Conservation (phyloP, 768 basidiomycete species). For the Baorangia bicolor region DNA sequence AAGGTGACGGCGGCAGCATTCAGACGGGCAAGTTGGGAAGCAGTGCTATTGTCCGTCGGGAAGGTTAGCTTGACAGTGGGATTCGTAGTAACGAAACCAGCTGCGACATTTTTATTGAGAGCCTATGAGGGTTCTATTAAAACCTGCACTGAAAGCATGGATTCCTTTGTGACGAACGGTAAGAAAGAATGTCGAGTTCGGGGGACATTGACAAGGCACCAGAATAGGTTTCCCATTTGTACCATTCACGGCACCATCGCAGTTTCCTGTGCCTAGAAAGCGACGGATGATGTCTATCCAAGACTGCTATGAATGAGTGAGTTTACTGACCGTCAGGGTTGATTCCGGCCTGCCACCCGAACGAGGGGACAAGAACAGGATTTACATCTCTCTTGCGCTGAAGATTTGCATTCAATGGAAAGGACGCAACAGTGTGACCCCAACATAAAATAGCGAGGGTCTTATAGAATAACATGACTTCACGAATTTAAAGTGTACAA, state of each 20-base stretch:
- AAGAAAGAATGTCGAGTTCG: constrained; percentile 51
- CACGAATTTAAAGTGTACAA: background rate
- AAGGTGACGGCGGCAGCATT: constrained; percentile 60
- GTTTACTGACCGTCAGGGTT: constrained; percentile 57
- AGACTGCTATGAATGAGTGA: background rate
- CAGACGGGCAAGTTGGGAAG: constrained; percentile 55
- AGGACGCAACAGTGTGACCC: constrained; percentile 2
- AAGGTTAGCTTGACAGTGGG: constrained; percentile 57
- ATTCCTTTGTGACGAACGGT: constrained; percentile 31
- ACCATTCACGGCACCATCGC: constrained; percentile 61
- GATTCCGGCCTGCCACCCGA: constrained; percentile 53
- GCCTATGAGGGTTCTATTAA: constrained; percentile 25
- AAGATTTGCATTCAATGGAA: constrained; percentile 16
- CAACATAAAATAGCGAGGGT: constrained; percentile 11
- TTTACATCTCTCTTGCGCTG: constrained; percentile 46
- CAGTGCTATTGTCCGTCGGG: constrained; percentile 56
- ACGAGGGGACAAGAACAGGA: constrained; percentile 55
- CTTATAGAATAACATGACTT: constrained; percentile 16
- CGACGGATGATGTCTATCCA: background rate
- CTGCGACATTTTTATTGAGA: constrained; percentile 55
- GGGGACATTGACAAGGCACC: constrained; percentile 67
- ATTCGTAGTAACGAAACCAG: constrained; percentile 66
- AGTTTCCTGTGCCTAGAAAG: constrained; percentile 56
- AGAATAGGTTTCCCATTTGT: constrained; percentile 55
- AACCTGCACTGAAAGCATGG: background rate